A percentile compares a stretch with the other conserved stretches of the same genome.
Evolutionary conservation across 192 early-diverging fungal species (phyloP).

Genomic region (Umbelopsis vinacea): DNA sequence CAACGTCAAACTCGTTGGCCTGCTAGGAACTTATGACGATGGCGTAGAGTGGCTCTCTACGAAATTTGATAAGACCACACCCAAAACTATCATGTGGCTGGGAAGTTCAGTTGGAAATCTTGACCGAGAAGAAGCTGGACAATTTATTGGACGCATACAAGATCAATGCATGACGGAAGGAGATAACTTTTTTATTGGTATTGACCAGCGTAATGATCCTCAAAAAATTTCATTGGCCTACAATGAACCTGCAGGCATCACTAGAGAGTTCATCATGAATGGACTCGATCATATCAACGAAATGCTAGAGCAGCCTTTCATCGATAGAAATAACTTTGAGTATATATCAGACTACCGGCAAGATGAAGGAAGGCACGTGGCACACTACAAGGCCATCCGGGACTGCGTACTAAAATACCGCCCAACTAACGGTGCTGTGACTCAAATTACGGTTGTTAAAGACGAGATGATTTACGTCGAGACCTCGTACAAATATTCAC

Average conservation of each 20-base stretch:
- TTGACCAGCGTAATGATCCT: conserved; percentile 81
- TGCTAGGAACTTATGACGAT: conserved; percentile 91
- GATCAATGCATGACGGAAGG: conserved; percentile 62
- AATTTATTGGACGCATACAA: conserved; percentile 66
- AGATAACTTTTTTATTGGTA: conserved; percentile 83
- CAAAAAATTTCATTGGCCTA: conserved; percentile 77
- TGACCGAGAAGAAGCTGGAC: conserved; percentile 62
- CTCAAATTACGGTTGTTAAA: conserved; percentile 49
- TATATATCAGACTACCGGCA: conserved; percentile 81
- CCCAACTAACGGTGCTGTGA: conserved; percentile 10
- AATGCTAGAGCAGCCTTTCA: conserved; percentile 63
- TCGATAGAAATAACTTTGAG: conserved; percentile 66
- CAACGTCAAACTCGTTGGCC: conserved; percentile 74
- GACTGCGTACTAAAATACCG: conserved; percentile 55
- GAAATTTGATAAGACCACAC: conserved; percentile 39
- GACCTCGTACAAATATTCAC: conserved; percentile 85
- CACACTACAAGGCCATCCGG: conserved; percentile 70
- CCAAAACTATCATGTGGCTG: conserved; percentile 85
- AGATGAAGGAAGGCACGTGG: conserved; percentile 74
- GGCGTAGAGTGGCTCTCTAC: conserved; percentile 62
- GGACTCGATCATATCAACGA: conserved; percentile 78
- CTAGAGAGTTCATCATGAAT: conserved; percentile 85
- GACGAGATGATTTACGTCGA: conserved; percentile 90
- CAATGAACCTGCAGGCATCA: conserved; percentile 80
- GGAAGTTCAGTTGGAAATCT: conserved; percentile 90